Base-by-base conservation (phyloP, 768 basidiomycete species). In the Boletus sensibilis region DNA sequence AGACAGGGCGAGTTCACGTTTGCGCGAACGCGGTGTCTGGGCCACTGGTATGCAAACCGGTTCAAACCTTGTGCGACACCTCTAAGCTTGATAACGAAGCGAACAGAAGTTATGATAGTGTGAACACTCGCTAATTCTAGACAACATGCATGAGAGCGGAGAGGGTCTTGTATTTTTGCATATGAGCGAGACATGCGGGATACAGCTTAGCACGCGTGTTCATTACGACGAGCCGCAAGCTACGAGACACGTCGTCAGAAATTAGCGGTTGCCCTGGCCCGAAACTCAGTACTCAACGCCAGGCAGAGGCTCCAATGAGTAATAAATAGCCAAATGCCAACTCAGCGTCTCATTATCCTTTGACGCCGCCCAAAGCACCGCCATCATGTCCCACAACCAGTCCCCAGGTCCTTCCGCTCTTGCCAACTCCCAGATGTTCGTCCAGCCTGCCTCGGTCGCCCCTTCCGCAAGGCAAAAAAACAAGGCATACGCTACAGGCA, bases 311-410 rank as follows among this genome's bases (percentile, higher is more conserved):
- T 61, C 62, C 64, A 45, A 62, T 61, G 64, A 65, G 65, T 69
- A 60, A 67, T 71, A 68, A 66, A 60, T 66, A 68, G 49, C 47
- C 33, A 57, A 55, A 56, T 60, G 57, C 59, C 67, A 69, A 65
- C 58, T 59, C 51, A 53, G 61, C 59, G 53, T 69, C 71, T 70
- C 68, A 65, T 59, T 67, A 56, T 69, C 59, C 70, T 70, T 72
- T 73, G 67, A 65, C 68, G 64, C 67, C 64, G 43, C 43, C 47
- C 53, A 52, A 49, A 71, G 68, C 72, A 68, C 71, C 62, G 68
- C 80, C 79, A 78, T 76, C 83, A 88, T 88, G 87, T 87, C 86
- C 64, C 76, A 81, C 68, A 82, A 80, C 65, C 80, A 82, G 21
- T 84, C 82, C 64, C 82, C 83, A 60, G 78, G 76, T 57, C 75